Evolutionary conservation across 352 stramenopile species (phyloP), one percentile per base, ranked within the genome.

Genomic region (Pythium oligandrum): DNA sequence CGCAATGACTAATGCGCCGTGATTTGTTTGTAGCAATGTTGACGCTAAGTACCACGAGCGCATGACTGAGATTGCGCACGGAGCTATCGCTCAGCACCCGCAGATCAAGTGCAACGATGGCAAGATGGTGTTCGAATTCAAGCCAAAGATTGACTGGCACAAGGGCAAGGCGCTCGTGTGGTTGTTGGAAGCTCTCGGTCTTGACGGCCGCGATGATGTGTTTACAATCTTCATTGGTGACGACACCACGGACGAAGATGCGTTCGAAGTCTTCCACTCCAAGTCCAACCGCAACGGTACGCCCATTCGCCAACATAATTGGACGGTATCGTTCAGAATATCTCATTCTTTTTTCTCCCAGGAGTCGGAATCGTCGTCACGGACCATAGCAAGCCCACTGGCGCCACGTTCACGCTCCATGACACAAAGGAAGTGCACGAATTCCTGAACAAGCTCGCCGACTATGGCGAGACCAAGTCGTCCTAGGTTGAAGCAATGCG

Each of bases 191-290:
- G 70, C 76, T 35, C 70, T 95, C 7, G 78, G 71, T 1, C 59
- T 93, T 31, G 82, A 91, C 54, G 59, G 86, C 48, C 58, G 72
- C 35, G 76, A 91, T 34, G 70, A 91, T 8, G 78, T 95, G 9
- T 96, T 88, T 59, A 94, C 86, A 57, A 96, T 96, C 69, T 96
- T 96, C 75, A 96, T 96, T 45, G 88, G 88, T 26, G 88, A 96
- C 59, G 88, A 96, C 47, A 95, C 83, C 33, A 96, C 88, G 17
- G 88, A 96, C 40, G 88, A 96, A 66, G 83, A 94, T 53, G 83
- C 83, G 35, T 92, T 92, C 37, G 68, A 75, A 45, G 77, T 91
- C 30, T 88, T 93, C 48, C 71, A 79, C 34, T 57, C 63, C 3
- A 63, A 67, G 17, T 62, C 61, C 46, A 73, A 72, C 7, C 73